Evolutionary conservation across 495 filamentous ascomycete species (phyloP).

Genomic region (Aspergillus bertholletiae): DNA sequence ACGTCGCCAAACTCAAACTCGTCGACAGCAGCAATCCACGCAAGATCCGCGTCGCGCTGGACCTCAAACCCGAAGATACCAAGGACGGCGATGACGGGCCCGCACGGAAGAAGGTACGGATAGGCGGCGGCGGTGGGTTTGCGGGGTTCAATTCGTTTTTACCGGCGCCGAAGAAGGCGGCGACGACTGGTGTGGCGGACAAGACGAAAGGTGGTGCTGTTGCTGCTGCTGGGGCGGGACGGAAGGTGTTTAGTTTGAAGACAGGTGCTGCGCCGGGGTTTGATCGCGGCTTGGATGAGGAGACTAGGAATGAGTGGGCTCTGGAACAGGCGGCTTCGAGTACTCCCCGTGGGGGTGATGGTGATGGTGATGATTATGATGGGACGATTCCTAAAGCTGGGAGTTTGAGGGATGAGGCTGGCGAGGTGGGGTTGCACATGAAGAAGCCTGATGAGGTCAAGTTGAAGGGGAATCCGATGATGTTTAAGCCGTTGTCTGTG

Average conservation of each 20-base stretch:
- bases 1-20: conserved; percentile 60
- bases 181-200: too few species aligned
- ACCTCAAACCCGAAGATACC: conserved; percentile 41
- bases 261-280: conserved; percentile 79
- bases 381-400: conserved; percentile 19
- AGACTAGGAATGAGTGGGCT: conserved; percentile 32
- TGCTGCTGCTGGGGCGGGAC: conserved; percentile 20
- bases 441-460: conserved; percentile 54
- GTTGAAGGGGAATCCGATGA: conserved; percentile 70
- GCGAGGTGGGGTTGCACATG: conserved; percentile 11
- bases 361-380: conserved; percentile 15
- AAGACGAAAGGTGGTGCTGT: too few species aligned
- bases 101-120: conserved; percentile 66
- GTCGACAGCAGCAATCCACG: conserved; percentile 74
- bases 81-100: conserved; percentile 58
- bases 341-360: background rate
- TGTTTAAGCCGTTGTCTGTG: conserved; percentile 87
- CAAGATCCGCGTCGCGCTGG: conserved; percentile 77
- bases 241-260: conserved; percentile 62
- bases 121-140: conserved; percentile 55
- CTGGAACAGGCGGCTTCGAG: conserved; percentile 14
- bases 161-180: conserved; percentile 79
- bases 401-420: conserved; percentile 14
- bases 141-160: conserved; percentile 80
- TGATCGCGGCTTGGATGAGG: conserved; percentile 53